phyloP scores from a whole-genome alignment of 192 early-diverging fungal genomes.

The Backusella liffmaniae region DNA sequence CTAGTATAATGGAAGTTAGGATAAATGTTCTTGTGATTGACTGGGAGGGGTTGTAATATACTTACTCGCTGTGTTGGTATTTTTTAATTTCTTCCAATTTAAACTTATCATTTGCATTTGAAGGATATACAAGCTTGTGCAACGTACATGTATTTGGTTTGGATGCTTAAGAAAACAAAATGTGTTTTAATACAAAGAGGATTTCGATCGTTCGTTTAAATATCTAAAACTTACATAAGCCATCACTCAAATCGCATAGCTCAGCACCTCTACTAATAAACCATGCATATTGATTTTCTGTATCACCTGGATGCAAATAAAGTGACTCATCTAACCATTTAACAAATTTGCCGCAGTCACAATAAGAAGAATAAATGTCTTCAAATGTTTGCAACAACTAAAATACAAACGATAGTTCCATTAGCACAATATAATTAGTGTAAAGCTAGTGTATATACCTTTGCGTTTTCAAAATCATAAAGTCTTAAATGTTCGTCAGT shows the following conservation, averaged over 20 bases:
- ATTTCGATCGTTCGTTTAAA: neutral
- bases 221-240: conserved; percentile 55
- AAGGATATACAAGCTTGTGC: conserved; percentile 86
- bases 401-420: too few species aligned
- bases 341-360: conserved; percentile 93
- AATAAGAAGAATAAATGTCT: conserved; percentile 88
- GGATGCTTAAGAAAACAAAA: conserved; percentile 50
- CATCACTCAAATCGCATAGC: conserved; percentile 78
- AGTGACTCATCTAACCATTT: conserved; percentile 61
- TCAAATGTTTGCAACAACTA: conserved; percentile 62
- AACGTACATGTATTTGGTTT: conserved; percentile 85
- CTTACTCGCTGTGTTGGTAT: conserved; percentile 78
- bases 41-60: too few species aligned
- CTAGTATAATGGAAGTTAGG: conserved; percentile 33
- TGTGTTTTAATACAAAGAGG: too few species aligned
- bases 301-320: conserved; percentile 19
- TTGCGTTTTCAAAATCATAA: conserved; percentile 84
- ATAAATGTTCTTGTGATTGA: neutral
- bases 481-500: conserved; percentile 85
- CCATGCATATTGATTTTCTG: conserved; percentile 59
- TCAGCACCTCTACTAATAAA: conserved; percentile 90
- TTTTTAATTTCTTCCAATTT: conserved; percentile 73
- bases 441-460: conserved; percentile 40
- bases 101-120: conserved; percentile 64
- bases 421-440: too few species aligned